phyloP scores from a whole-genome alignment of 2,329 filamentous ascomycete genomes.

The Rutstroemia sp. region DNA sequence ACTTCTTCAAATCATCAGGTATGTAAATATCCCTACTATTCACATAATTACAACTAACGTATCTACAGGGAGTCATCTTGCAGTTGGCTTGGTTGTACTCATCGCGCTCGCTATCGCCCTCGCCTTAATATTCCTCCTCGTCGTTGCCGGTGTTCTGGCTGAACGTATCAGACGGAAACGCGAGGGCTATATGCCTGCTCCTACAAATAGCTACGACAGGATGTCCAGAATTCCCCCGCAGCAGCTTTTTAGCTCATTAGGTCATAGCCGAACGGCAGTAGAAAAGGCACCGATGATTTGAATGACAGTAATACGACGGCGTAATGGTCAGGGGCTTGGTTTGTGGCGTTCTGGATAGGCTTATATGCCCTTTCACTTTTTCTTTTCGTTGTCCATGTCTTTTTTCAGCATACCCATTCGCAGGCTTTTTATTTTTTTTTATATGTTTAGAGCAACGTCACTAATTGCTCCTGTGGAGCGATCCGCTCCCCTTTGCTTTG shows the following conservation, averaged over 20 bases:
- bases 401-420: conserved; percentile 22
- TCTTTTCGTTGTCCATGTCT: conserved; percentile 18
- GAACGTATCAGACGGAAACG: conserved; percentile 70
- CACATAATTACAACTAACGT: conserved; percentile 18
- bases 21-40: conserved; percentile 31
- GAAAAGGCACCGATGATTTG: conserved; percentile 27
- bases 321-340: conserved; percentile 13
- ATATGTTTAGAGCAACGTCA: conserved; percentile 11
- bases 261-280: conserved; percentile 24
- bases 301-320: conserved; percentile 20
- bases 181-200: conserved; percentile 75
- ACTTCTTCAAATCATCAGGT: conserved; percentile 63
- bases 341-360: conserved; percentile 28
- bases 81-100: conserved; percentile 70
- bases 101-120: conserved; percentile 75
- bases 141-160: conserved; percentile 65
- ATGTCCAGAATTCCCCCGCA: conserved; percentile 54
- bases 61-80: conserved; percentile 47
- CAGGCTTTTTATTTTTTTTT: conserved; percentile 8
- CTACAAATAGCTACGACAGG: conserved; percentile 56
- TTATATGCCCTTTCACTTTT: conserved; percentile 17
- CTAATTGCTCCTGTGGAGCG: conserved; percentile 2
- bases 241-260: conserved; percentile 36
- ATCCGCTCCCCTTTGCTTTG: not conserved
- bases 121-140: conserved; percentile 68